Evolutionary conservation across 176 grass and related monocot genomes (phyloP), one percentile per base, ranked within the genome.

Genomic region (Bromus sterilis): DNA sequence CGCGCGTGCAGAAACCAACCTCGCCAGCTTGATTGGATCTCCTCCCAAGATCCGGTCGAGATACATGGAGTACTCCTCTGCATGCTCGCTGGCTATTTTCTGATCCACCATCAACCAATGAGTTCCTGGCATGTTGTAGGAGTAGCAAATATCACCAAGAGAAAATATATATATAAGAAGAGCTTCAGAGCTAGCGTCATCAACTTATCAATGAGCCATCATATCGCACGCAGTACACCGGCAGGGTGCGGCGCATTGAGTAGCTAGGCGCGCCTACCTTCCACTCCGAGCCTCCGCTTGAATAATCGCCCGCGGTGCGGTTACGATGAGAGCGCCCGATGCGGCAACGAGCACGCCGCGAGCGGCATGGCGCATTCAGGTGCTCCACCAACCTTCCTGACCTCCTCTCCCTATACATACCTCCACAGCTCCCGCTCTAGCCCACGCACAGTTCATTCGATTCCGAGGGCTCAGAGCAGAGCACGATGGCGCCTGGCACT

Each of bases 331-430:
- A 5, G 55, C 25, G 31, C 53, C 64, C 7, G 2, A 46, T 71
- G 5, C 11, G 76, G 66, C 66, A 74, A 42, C n/a, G 66, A 86
- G 66, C 7, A 32, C 31, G 41, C 4, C 3, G 28, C 3, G 66
- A 34, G 62, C 33, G 41, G 36, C 75, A 37, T 11, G 67, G 30
- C 53, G 63, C 83, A 71, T 70, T 85, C 51, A 78, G 49, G 28
- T 20, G 21, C 66, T 0, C 21, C 77, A 85, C 70, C 89, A 80
- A 88, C 70, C 33, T 78, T 8, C 8, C 78, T 91, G 86, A 79
- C 86, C 81, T 6, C 15, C 60, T 29, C 66, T 32, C 64, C 13
- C 33, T 75, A 74, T 36, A 91, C 48, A 85, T 43, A 74, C 8
- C 4, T 2, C 13, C 62, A 28, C 23, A 6, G 40, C 12, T 24